These are phyloP conservation scores for Lanmaoa pseudosensibilis DNA, from an alignment of 768 basidiomycete genomes.

Conservation along the genomic window DNA sequence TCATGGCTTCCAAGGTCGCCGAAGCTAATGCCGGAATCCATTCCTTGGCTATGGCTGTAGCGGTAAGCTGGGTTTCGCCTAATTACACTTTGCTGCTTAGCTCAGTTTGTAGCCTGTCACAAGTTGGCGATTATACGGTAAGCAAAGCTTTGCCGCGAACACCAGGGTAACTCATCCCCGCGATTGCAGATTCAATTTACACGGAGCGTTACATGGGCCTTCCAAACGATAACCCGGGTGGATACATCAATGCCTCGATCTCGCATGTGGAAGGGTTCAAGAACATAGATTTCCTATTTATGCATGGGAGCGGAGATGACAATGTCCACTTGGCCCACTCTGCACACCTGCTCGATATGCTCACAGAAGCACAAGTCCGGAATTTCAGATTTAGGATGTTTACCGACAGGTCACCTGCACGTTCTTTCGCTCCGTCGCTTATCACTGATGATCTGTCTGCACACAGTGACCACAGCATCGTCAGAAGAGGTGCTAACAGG, in stretches of 20 bases:
- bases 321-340: slow-evolving; percentile 95
- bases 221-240: slow-evolving; percentile 72
- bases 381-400: slow-evolving; percentile 92
- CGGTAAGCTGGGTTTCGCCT: slow-evolving; percentile 49
- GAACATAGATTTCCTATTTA: slow-evolving; percentile 76
- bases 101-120: slow-evolving; percentile 66
- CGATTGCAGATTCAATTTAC: slow-evolving; percentile 79
- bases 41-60: slow-evolving; percentile 87
- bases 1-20: slow-evolving; percentile 90
- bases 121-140: slow-evolving; percentile 81
- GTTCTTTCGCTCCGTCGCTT: background rate
- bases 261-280: slow-evolving; percentile 86
- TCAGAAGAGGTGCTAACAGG: slow-evolving; percentile 68
- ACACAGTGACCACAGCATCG: slow-evolving; percentile 77
- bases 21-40: slow-evolving; percentile 91
- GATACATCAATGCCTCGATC: slow-evolving; percentile 90
- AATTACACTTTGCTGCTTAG: slow-evolving; percentile 7
- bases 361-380: slow-evolving; percentile 73
- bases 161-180: background rate
- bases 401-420: slow-evolving; percentile 75
- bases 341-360: slow-evolving; percentile 89
- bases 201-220: slow-evolving; percentile 97
- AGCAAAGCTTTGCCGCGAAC: slow-evolving; percentile 17
- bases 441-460: slow-evolving; percentile 8
- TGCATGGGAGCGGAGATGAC: slow-evolving; percentile 94